Conservation (phyloP, 352 stramenopile genomes). For the Elongisporangium undulatum region DNA sequence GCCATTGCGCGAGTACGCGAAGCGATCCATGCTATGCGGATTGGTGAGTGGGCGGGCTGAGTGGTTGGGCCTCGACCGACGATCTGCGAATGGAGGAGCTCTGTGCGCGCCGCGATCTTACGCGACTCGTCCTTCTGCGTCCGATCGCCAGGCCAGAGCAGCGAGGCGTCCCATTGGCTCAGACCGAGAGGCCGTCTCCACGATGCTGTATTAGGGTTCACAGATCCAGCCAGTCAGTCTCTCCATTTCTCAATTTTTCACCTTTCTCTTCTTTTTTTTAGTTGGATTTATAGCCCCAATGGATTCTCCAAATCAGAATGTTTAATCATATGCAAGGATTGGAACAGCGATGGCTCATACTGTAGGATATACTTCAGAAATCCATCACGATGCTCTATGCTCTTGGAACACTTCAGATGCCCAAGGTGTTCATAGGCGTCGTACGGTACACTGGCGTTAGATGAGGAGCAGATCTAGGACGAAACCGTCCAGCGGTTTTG, state of each 20-base stretch:
- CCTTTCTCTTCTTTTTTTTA: background rate
- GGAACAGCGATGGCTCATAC: too few relatives aligned
- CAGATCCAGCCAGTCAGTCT: background rate
- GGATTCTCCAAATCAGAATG: background rate
- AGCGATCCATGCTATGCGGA: constrained; percentile 45
- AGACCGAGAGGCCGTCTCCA: background rate
- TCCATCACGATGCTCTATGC: background rate
- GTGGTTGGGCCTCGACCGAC: background rate
- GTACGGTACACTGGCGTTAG: background rate
- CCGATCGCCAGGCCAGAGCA: background rate
- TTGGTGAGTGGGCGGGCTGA: background rate
- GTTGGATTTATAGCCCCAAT: background rate
- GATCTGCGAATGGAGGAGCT: background rate
- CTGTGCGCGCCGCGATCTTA: background rate
- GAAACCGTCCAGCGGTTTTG: background rate
- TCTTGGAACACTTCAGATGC: background rate
- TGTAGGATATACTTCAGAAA: background rate
- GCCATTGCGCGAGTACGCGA: constrained; percentile 81
- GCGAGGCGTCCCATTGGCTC: background rate
- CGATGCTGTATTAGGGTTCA: background rate
- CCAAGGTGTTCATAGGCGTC: too few relatives aligned
- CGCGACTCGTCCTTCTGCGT: background rate
- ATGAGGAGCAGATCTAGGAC: background rate
- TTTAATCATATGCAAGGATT: background rate
- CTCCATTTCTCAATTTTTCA: background rate